Conservation (phyloP, 768 basidiomycete species). For the Tulasnella sp. region DNA sequence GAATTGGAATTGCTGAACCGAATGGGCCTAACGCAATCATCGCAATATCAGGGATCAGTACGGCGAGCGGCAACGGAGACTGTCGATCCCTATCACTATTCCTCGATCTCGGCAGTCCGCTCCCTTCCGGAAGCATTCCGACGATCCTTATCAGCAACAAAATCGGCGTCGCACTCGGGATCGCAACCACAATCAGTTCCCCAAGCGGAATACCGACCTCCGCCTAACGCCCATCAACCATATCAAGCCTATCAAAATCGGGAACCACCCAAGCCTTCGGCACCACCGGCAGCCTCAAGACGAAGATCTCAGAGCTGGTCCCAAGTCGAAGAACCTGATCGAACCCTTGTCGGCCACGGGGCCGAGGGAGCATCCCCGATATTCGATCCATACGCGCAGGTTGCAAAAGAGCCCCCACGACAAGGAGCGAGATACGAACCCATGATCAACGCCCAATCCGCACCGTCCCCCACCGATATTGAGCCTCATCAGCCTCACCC, state of each 20-base stretch:
- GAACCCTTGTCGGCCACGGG: not conserved
- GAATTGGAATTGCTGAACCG: conserved; percentile 34
- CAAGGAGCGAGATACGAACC: not conserved
- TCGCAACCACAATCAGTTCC: not conserved
- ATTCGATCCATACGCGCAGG: not conserved
- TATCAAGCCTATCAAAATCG: not conserved
- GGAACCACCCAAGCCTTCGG: not conserved
- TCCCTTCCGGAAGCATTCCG: not conserved
- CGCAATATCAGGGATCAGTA: not conserved
- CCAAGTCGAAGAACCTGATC: not conserved
- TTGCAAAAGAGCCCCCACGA: not conserved
- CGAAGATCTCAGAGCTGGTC: conserved; percentile 5
- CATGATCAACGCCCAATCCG: not conserved
- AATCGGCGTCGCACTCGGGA: not conserved
- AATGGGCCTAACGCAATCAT: conserved; percentile 15
- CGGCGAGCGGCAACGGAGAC: conserved; percentile 2
- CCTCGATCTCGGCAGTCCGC: not conserved
- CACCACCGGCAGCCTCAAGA: not conserved
- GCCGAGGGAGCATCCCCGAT: not conserved
- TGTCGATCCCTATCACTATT: not conserved
- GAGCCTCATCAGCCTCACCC: not conserved
- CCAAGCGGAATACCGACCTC: not conserved
- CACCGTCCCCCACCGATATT: not conserved
- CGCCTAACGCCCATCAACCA: not conserved
- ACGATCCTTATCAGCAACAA: not conserved